Evolutionary conservation across 129 eudicot genomes (phyloP).

Genomic region (Lactuca sativa): DNA sequence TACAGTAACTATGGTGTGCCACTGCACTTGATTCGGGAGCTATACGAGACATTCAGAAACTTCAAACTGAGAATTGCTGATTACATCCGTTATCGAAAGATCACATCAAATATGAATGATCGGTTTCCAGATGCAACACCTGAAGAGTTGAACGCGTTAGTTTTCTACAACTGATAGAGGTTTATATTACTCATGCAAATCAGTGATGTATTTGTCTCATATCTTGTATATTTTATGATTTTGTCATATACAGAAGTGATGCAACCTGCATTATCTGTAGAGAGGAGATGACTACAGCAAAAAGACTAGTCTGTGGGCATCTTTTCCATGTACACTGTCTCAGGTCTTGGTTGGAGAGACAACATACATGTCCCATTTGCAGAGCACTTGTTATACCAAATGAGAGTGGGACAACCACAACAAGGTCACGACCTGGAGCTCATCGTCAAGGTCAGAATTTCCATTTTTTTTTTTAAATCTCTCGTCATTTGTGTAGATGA

Average conservation of each 20-base stretch:
- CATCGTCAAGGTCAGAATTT: conserved; percentile 66
- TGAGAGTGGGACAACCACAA: conserved; percentile 61
- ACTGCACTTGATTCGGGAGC: conserved; percentile 94
- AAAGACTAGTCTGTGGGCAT: conserved; percentile 90
- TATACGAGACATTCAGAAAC: conserved; percentile 97
- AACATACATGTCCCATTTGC: conserved; percentile 96
- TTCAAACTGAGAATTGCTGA: conserved; percentile 90
- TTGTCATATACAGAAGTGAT: conserved; percentile 65
- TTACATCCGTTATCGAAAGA: conserved; percentile 92
- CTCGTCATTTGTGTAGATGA: background rate
- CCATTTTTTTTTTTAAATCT: background rate
- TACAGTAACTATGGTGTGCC: conserved; percentile 96
- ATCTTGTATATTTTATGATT: conserved; percentile 13
- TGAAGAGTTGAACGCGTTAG: conserved; percentile 81
- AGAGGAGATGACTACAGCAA: conserved; percentile 97
- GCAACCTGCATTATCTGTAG: conserved; percentile 98
- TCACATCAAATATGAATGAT: conserved; percentile 99
- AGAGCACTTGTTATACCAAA: conserved; percentile 92
- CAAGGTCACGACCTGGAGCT: conserved; percentile 54
- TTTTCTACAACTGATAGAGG: background rate
- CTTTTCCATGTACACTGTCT: conserved; percentile 98
- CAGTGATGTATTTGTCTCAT: background rate
- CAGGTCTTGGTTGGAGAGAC: conserved; percentile 97
- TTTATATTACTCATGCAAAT: background rate
- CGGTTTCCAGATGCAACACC: conserved; percentile 99